Evolutionary conservation across 2,329 filamentous ascomycete species (phyloP).

Genomic region (Monosporascus sp.): DNA sequence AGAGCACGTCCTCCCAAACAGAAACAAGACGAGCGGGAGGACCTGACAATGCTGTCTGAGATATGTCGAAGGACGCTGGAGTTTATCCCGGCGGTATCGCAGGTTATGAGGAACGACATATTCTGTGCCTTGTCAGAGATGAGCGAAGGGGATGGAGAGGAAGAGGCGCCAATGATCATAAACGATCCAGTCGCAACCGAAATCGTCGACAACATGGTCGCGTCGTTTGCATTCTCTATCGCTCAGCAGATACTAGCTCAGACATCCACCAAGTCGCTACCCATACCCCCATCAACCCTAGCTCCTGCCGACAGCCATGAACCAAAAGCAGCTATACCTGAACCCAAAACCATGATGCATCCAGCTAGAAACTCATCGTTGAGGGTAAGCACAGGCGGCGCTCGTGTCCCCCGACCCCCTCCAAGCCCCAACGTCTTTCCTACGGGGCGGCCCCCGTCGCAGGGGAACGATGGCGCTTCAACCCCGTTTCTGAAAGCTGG

Average conservation of each 20-base stretch:
- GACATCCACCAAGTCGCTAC: conserved; percentile 63
- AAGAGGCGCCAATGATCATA: conserved; percentile 18
- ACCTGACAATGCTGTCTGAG: conserved; percentile 76
- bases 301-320: conserved; percentile 44
- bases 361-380: conserved; percentile 61
- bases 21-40: conserved; percentile 58
- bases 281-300: conserved; percentile 57
- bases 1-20: conserved; percentile 41
- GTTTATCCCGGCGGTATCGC: conserved; percentile 76
- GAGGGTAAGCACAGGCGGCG: conserved; percentile 30
- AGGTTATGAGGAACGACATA: conserved; percentile 75
- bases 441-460: conserved; percentile 29
- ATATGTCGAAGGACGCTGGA: conserved; percentile 76
- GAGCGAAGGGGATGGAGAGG: conserved; percentile 30
- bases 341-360: conserved; percentile 67
- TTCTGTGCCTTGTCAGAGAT: conserved; percentile 50
- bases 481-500: conserved; percentile 56
- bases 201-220: conserved; percentile 67
- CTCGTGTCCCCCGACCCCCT: conserved; percentile 27
- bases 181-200: conserved; percentile 37
- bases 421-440: conserved; percentile 51
- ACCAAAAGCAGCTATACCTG: conserved; percentile 56
- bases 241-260: conserved; percentile 72
- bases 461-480: conserved; percentile 35
- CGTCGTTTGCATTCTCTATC: conserved; percentile 72